Conservation (phyloP, 768 basidiomycete genomes). For the Polyporus arcularius region DNA sequence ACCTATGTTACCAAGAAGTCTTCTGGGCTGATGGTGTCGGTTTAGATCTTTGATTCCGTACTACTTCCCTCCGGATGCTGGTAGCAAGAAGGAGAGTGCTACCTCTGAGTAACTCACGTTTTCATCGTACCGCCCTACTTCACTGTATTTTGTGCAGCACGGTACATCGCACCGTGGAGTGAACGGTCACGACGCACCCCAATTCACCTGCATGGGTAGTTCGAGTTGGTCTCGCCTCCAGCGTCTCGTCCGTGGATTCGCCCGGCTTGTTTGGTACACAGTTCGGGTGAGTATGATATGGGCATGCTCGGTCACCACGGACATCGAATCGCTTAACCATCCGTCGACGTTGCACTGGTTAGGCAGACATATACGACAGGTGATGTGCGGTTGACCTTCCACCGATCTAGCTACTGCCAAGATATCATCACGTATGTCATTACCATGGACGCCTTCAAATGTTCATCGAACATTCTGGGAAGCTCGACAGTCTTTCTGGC, state of each 20-base stretch:
- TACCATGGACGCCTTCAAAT: slow-evolving; percentile 50
- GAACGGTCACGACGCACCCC: too few species aligned
- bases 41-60: slow-evolving; percentile 54
- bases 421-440: slow-evolving; percentile 65
- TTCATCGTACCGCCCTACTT: too few species aligned
- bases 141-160: too few species aligned
- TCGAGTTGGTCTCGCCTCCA: not conserved
- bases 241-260: not conserved
- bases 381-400: not conserved
- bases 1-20: not conserved
- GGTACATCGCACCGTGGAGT: too few species aligned
- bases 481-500: slow-evolving; percentile 44
- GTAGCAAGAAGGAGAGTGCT: not conserved
- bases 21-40: slow-evolving; percentile 21
- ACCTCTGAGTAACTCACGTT: too few species aligned
- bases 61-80: slow-evolving; percentile 52
- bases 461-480: slow-evolving; percentile 48
- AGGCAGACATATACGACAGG: slow-evolving; percentile 10
- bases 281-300: too few species aligned
- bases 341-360: too few species aligned
- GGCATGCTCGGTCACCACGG: too few species aligned
- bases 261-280: too few species aligned
- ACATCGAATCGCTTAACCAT: too few species aligned
- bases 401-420: slow-evolving; percentile 14
- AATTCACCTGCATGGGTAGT: too few species aligned